These are phyloP conservation scores for Penicillium crystallinum DNA, from an alignment of 495 filamentous ascomycete species.

Conservation along the genomic window DNA sequence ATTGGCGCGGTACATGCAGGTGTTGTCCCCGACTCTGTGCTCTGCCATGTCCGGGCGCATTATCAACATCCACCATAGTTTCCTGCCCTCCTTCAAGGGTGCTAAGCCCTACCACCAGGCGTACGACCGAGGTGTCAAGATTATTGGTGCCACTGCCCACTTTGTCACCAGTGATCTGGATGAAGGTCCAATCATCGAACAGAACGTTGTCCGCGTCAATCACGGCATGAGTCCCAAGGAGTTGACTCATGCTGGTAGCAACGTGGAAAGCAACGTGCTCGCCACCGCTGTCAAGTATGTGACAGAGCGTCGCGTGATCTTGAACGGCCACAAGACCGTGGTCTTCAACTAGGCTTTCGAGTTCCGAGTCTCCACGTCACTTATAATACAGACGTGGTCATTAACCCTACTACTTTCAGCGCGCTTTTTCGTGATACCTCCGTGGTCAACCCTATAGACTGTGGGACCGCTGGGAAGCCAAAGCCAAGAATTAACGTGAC, in stretches of 20 bases:
- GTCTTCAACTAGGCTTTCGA: conserved; percentile 50
- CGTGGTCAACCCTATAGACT: background rate
- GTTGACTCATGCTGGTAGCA: conserved; percentile 66
- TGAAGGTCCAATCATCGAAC: conserved; percentile 76
- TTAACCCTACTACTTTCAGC: background rate
- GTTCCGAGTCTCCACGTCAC: background rate
- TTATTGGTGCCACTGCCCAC: conserved; percentile 72
- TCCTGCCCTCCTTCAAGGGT: conserved; percentile 75
- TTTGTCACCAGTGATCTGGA: conserved; percentile 73
- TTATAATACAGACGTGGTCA: background rate
- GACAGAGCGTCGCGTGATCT: conserved; percentile 62
- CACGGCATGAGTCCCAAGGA: conserved; percentile 66
- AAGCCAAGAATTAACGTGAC: background rate
- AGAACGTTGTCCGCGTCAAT: conserved; percentile 63
- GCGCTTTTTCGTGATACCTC: background rate
- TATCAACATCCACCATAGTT: conserved; percentile 80
- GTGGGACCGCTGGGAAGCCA: background rate
- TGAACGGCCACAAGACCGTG: conserved; percentile 69
- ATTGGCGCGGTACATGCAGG: conserved; percentile 78
- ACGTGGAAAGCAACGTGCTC: conserved; percentile 69
- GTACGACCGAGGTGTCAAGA: conserved; percentile 72
- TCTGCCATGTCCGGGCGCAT: conserved; percentile 66
- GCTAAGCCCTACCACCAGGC: conserved; percentile 80
- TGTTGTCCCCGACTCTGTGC: conserved; percentile 66
- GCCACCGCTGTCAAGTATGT: conserved; percentile 70